A percentile compares a stretch with the other conserved stretches of the same genome.
Evolutionary conservation across 768 basidiomycete species (phyloP).

Genomic region (Amylocystis lapponica): DNA sequence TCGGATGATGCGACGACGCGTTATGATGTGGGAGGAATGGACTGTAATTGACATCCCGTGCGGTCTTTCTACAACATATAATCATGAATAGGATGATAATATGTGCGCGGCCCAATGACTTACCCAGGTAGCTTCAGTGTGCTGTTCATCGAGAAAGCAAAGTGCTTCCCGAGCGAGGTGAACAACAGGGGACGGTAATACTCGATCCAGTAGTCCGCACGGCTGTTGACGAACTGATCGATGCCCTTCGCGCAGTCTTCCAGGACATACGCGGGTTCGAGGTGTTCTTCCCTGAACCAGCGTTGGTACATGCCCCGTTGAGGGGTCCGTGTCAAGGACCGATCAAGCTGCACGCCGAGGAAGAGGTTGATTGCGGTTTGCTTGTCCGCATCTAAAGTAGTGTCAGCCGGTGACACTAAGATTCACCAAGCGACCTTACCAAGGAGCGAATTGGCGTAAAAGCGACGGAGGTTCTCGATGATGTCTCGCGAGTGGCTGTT

Average conservation of each 20-base stretch:
- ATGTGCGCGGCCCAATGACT: slow-evolving; percentile 25
- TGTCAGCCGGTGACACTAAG: neutral
- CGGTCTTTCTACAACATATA: slow-evolving; percentile 51
- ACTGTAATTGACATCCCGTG: slow-evolving; percentile 61
- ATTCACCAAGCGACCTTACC: slow-evolving; percentile 37
- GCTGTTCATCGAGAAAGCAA: slow-evolving; percentile 90
- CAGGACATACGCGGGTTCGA: slow-evolving; percentile 61
- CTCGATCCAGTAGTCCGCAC: slow-evolving; percentile 80
- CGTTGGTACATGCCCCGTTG: slow-evolving; percentile 71
- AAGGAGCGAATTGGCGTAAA: slow-evolving; percentile 90
- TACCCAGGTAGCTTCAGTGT: slow-evolving; percentile 80
- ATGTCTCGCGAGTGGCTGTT: slow-evolving; percentile 95
- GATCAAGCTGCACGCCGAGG: slow-evolving; percentile 61
- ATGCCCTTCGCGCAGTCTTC: slow-evolving; percentile 62
- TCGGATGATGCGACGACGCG: slow-evolving; percentile 27
- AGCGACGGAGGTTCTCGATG: slow-evolving; percentile 89
- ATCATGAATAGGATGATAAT: neutral
- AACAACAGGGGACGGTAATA: slow-evolving; percentile 84
- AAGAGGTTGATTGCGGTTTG: slow-evolving; percentile 98
- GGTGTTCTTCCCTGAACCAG: slow-evolving; percentile 76
- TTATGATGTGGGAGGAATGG: slow-evolving; percentile 65
- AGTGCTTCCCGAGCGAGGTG: slow-evolving; percentile 82
- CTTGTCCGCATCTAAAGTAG: slow-evolving; percentile 80
- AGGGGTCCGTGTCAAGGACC: slow-evolving; percentile 41
- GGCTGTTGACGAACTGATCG: slow-evolving; percentile 48